phyloP scores from a whole-genome alignment of 345 rosid genomes.

The Erodium maritimum region DNA sequence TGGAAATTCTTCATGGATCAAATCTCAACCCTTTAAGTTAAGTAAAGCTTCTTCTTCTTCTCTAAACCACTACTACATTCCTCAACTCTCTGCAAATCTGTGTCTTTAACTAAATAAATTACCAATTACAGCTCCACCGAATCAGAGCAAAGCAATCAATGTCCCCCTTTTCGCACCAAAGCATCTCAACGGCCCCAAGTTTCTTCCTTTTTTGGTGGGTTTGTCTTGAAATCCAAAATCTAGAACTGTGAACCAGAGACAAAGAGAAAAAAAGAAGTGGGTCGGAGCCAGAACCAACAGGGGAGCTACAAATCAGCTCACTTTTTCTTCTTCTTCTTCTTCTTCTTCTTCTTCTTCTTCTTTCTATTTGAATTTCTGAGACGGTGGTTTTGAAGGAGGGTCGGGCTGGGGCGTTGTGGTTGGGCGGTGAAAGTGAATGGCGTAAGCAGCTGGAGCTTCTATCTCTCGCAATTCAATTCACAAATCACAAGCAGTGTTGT shows the following conservation, averaged over 20 bases:
- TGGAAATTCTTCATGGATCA: conserved; percentile 49
- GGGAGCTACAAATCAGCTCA: background rate
- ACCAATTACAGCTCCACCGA: no score
- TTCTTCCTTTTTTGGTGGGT: background rate
- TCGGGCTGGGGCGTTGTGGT: background rate
- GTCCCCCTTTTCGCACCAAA: no score
- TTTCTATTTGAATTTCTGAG: no score
- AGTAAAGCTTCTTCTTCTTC: conserved; percentile 1
- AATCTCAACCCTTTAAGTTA: conserved; percentile 6
- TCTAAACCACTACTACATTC: background rate
- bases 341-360: no score
- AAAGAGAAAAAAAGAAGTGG: background rate
- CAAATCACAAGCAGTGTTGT: background rate
- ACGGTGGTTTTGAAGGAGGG: background rate
- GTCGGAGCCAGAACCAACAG: background rate
- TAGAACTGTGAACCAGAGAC: background rate
- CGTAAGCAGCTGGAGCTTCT: background rate
- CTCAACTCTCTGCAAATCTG: background rate
- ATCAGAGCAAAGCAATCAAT: no score
- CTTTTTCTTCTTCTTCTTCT: background rate
- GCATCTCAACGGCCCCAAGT: no score
- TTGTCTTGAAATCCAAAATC: background rate
- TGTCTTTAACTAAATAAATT: no score
- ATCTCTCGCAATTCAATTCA: background rate
- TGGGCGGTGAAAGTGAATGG: no score